A percentile compares a stretch with the other conserved stretches of the same genome.
Evolutionary conservation across 306 rosid genomes (phyloP).

Genomic region (Bauhinia variegata): DNA sequence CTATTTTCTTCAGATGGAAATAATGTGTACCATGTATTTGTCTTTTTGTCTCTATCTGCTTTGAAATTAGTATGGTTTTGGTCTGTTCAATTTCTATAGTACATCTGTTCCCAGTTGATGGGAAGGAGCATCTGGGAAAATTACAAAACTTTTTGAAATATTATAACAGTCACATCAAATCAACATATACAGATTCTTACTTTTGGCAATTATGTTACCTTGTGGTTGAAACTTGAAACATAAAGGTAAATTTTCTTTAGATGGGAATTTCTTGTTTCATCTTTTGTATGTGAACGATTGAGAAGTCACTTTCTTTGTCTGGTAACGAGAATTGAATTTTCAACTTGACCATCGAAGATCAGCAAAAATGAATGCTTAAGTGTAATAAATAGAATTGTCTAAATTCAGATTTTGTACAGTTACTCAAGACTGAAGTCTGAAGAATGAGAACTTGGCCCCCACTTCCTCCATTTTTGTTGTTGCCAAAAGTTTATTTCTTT

Average conservation of each 20-base stretch:
- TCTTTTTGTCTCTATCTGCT: slow-evolving; percentile 14
- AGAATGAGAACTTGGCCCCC: not conserved
- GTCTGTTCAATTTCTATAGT: not conserved
- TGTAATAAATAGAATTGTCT: not conserved
- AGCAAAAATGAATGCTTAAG: not conserved
- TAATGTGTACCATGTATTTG: slow-evolving; percentile 6
- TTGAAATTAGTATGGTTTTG: slow-evolving; percentile 13
- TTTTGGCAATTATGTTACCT: slow-evolving; percentile 4
- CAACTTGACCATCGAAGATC: too few relatives aligned
- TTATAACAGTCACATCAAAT: slow-evolving; percentile 26
- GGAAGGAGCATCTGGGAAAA: not conserved
- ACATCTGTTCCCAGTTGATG: not conserved
- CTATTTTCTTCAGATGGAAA: not conserved
- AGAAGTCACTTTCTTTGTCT: not conserved
- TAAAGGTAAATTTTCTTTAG: too few relatives aligned
- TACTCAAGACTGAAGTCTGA: too few relatives aligned
- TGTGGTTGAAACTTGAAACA: not conserved
- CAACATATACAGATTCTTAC: slow-evolving; percentile 22
- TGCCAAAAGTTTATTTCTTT: not conserved
- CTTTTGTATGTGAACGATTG: not conserved
- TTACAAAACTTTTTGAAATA: not conserved
- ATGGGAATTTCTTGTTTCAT: not conserved
- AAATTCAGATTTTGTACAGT: too few relatives aligned
- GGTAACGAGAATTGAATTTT: too few relatives aligned
- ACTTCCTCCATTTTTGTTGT: not conserved